These are phyloP conservation scores for Rhizomucor miehei DNA, from an alignment of 371 early-diverging fungal species.

Conservation along the genomic window DNA sequence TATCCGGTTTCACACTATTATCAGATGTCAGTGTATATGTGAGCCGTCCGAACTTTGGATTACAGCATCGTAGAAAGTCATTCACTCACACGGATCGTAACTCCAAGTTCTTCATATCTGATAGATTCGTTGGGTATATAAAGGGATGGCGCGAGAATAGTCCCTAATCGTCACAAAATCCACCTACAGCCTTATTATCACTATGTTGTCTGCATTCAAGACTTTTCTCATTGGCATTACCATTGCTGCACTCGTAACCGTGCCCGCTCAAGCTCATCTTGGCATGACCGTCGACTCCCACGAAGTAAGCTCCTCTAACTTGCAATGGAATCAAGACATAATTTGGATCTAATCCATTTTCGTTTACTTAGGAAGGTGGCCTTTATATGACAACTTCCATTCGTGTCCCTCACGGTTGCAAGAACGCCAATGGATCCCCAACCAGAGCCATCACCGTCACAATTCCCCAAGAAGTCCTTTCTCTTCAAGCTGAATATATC, in stretches of 20 bases:
- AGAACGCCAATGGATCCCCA: not conserved
- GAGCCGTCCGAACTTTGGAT: too few relatives aligned
- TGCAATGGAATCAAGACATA: not conserved
- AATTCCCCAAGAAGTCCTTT: constrained; percentile 1
- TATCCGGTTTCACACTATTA: too few relatives aligned
- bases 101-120: too few relatives aligned
- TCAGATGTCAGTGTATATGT: too few relatives aligned
- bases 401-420: constrained; percentile 7
- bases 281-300: not conserved
- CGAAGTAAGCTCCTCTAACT: not conserved
- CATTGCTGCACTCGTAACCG: not conserved
- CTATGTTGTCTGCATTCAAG: too few relatives aligned
- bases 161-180: too few relatives aligned
- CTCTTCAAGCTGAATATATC: constrained; percentile 6
- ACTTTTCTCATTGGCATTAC: too few relatives aligned
- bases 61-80: too few relatives aligned
- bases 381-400: not conserved
- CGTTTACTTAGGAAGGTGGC: not conserved
- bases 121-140: too few relatives aligned
- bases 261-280: not conserved
- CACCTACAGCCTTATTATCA: too few relatives aligned
- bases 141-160: too few relatives aligned
- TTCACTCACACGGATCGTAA: too few relatives aligned
- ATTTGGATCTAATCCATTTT: not conserved
- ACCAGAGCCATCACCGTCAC: not conserved